Evolutionary conservation across 768 basidiomycete genomes (phyloP).

Genomic region (Clavulina sp.): DNA sequence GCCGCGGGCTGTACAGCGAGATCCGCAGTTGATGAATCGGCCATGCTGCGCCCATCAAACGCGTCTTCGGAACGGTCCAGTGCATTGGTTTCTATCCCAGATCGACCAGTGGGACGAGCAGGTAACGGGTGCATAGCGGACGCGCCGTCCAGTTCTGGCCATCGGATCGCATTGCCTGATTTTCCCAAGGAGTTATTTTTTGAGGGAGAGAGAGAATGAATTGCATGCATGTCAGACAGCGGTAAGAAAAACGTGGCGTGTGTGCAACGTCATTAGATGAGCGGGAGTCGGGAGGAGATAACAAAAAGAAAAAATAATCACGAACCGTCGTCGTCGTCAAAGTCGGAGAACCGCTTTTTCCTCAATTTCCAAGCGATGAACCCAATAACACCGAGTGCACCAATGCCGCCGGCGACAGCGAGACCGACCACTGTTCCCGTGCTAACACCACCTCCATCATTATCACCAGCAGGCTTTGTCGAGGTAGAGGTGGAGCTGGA

Average conservation of each 20-base stretch:
- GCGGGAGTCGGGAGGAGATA: conserved; percentile 3
- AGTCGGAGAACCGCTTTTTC: conserved; percentile 54
- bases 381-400: conserved; percentile 46
- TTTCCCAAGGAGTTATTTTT: not conserved
- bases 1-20: conserved; percentile 7
- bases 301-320: too few species aligned
- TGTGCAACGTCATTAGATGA: not conserved
- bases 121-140: conserved; percentile 40
- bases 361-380: conserved; percentile 83
- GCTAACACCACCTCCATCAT: conserved; percentile 1
- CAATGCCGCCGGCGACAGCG: conserved; percentile 65
- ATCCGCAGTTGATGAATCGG: conserved; percentile 8
- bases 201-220: not conserved
- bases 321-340: conserved; percentile 50
- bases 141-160: conserved; percentile 60
- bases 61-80: conserved; percentile 1
- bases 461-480: not conserved
- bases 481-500: conserved; percentile 1
- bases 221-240: too few species aligned
- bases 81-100: conserved; percentile 34
- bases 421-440: conserved; percentile 38
- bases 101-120: conserved; percentile 42
- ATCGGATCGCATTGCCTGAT: conserved; percentile 71
- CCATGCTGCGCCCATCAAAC: conserved; percentile 2
- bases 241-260: too few species aligned